A percentile compares a stretch with the other conserved stretches of the same genome.
These are phyloP conservation scores for Colletotrichum somersetense DNA, from an alignment of 2,329 filamentous ascomycete species.

Conservation along the genomic window DNA sequence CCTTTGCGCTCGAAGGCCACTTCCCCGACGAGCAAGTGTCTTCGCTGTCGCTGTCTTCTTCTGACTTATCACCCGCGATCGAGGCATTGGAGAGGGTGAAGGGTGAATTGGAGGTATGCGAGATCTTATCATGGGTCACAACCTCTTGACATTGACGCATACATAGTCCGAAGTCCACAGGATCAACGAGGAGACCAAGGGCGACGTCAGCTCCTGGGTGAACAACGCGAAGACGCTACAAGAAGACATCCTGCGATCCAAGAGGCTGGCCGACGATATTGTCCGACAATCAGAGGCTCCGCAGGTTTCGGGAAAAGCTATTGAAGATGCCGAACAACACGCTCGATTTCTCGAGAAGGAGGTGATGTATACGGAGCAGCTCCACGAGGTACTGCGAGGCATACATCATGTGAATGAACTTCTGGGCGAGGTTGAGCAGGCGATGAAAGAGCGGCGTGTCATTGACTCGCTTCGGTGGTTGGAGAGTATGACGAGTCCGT, in stretches of 20 bases:
- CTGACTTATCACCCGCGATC: conserved; percentile 55
- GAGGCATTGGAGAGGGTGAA: conserved; percentile 54
- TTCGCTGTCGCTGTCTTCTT: conserved; percentile 54
- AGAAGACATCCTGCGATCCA: conserved; percentile 85
- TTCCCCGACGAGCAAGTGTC: conserved; percentile 57
- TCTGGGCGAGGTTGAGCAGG: conserved; percentile 71
- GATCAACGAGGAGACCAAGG: conserved; percentile 81
- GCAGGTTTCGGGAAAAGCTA: conserved; percentile 64
- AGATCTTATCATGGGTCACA: too few relatives aligned
- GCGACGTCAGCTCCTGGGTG: conserved; percentile 89
- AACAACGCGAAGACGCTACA: conserved; percentile 86
- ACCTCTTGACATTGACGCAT: conserved; percentile 1
- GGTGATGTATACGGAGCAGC: conserved; percentile 69
- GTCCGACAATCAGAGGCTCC: conserved; percentile 79
- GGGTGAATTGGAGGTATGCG: conserved; percentile 55
- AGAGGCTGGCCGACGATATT: conserved; percentile 84
- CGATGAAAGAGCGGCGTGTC: conserved; percentile 66
- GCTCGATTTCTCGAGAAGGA: conserved; percentile 70
- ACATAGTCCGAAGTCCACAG: conserved; percentile 76
- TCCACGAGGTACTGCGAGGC: conserved; percentile 62
- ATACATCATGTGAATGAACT: conserved; percentile 71
- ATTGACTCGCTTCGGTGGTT: conserved; percentile 69
- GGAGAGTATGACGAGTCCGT: conserved; percentile 58
- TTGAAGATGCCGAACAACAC: conserved; percentile 66
- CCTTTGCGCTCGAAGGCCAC: conserved; percentile 55